Base-by-base conservation (phyloP, 2,329 filamentous ascomycete species). In the Clonostachys byssicola region DNA sequence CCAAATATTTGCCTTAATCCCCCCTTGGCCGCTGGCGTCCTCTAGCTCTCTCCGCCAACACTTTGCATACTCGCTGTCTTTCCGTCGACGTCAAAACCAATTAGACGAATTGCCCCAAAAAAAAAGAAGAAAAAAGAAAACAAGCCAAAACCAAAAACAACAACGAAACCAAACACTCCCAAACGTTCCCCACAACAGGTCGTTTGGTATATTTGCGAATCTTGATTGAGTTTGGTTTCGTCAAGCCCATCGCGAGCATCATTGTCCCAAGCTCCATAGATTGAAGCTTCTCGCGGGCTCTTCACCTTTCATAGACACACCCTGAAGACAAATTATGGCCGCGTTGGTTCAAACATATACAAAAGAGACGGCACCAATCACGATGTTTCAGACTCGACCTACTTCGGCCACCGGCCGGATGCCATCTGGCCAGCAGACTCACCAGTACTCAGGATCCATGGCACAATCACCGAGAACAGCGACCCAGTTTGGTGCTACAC, bases 271-370 rank as follows among this genome's bases (percentile, higher is more conserved):
- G 23, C 8, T 30, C 10, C 23, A 30, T 30, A 30, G 23, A 30
- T 30, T 30, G 23, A 8, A 30, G 23, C 23, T 30, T 30, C 10
- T 9, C 23, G 23, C 23, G 9, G 23, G 23, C 9, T 30, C 23
- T 30, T 30, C 23, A 10, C 9, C 23, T 30, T 30, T 30, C 23
- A 30, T 30, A 30, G 23, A 30, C 23, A 10, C 23, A 30, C 2
- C 9, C 23, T 30, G 23, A 30, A 30, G 23, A 30, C 23, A 30
- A 30, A 86, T 65, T 66, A 92, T 94, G 89, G 88, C 88, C 75
- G 87, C 88, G 68, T 77, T 92, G 75, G 86, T 92, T 62, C 89
- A 92, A 72, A 83, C 86, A 52, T 88, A 88, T 64, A 81, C 88
- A 60, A 85, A 89, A 71, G 86, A 89, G 69, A 83, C 84, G 61